Base-by-base conservation (phyloP, 2,329 filamentous ascomycete species). In the Arthrobotrys conoides region DNA sequence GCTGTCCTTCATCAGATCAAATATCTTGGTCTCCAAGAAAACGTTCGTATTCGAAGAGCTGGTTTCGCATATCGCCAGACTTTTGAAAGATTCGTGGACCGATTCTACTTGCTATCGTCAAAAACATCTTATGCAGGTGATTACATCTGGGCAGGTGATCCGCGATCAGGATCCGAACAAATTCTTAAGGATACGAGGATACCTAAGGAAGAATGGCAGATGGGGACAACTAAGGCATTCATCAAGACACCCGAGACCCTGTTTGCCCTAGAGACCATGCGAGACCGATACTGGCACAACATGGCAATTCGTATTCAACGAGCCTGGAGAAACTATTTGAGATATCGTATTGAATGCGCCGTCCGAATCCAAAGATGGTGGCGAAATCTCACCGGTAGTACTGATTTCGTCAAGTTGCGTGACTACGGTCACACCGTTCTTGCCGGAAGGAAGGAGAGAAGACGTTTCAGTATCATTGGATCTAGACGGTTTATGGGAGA, bases 11-110 rank as follows among this genome's bases (percentile, higher is more conserved):
- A 93, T 85, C 96, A 99, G 85, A 88, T 99, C 82, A 91, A 96
- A 85, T 96, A 96, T 85, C 99, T 96, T 86, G 96, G 96, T 94
- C 96, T 99, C 41, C 89, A 99, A 75, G 96, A 99, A 86, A 99
- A 96, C 4, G 96, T 99, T 72, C 91, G 96, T 83, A 99, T 99
- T 85, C 97, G 94, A 86, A 96, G 93, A 84, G 96, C 96, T 80
- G 96, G 96, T 80, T 99, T 99, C 83, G 96, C 96, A n/a, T 98
- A 96, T 61, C 89, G 96, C 84, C 99, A 96, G 96, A 98, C 96
- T 0, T 99, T 97, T 84, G 96, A 99, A 83, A 96, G 99, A 84
- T 99, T 99, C 84, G 95, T 96, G 20, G 87, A 97, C 76, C 90
- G 96, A 77, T 99, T 99, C 87, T 99, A 99, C 87, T 97, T 99